Evolutionary conservation across 2,329 filamentous ascomycete genomes (phyloP), one percentile per base, ranked within the genome.

Genomic region (Myriosclerotinia scirpicola): DNA sequence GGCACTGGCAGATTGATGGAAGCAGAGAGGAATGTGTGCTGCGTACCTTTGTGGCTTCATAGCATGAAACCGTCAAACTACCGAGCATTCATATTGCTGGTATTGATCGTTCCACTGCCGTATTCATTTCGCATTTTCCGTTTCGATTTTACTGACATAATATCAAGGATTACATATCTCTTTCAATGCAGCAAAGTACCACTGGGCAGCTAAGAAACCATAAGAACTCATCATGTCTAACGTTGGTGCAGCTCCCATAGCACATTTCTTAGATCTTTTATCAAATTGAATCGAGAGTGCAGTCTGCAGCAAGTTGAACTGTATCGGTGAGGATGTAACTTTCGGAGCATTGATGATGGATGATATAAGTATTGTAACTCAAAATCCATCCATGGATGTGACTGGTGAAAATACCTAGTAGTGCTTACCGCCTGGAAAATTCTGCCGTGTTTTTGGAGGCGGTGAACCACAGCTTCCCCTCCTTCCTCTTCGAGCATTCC

Each of bases 41-140:
- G 22, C 55, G 11, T 40, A 46, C 58, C 59, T 38, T 50, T 53
- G 54, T 55, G 54, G 34, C 54, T 40, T 22, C 34, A 40, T 55
- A 40, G 36, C 9, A 36, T 36, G 53, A 36, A 38, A 22, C 22
- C 14, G 12, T 30, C 14, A 14, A 30, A 11, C 11, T 14, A 30
- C 22, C 17, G 30, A 54, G 14, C n/a, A 46, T 38, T 36, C 53
- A 54, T 5, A 38, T 54, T 15, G 38, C 17, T n/a, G n/a, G 8
- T 11, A 38, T 36, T 8, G 20, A 9, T 17, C 44, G 20, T 2
- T 46, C 20, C 44, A 46, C 44, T 17, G 42, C 14, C 3, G 2
- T 7, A 17, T 44, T 44, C 42, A 26, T 26, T 26, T 26, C 26
- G 30, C 30, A 34, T 36, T 7, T 20, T 34, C 52, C 7, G 5